Base-by-base conservation (phyloP, 2,329 filamentous ascomycete species). In the Arthrobotrys sinensis region DNA sequence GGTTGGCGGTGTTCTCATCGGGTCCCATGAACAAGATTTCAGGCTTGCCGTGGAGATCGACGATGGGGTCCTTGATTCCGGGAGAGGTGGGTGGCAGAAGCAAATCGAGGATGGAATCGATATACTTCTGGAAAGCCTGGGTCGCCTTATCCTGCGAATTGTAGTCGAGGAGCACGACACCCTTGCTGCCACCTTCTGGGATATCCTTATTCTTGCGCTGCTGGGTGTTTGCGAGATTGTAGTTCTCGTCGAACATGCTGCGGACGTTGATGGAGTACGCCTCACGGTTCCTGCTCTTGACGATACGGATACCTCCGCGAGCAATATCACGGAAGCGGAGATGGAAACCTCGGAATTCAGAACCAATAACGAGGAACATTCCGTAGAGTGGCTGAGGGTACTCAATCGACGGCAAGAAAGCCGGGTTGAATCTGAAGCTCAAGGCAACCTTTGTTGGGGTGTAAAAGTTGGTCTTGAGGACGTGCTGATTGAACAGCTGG, bases 121-220 rank as follows among this genome's bases (percentile, higher is more conserved):
- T 99, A 86, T 99, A 99, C 88, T 99, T 99, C 87, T 99, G 95
- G 82, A 99, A 99, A 1, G 96, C 95, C 80, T 97, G 94, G 57
- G 89, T 89, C 16, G 92, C 92, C 86, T 95, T 96, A 85, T 97
- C 93, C 85, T 99, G 96, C 85, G 97, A 94, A 84, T 94, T 91
- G 80, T 93, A 90, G 84, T 99, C 95, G 46, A 99, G 90, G 55
- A 99, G 89, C 78, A 99, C 95, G 73, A 99, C 96, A 86, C 96
- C 96, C 87, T 99, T 99, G 82, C 95, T 97, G 69, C 96, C 96
- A 80, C 96, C 96, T 86, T 99, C 96, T 1, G 96, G 96, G 65
- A 99, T 99, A 83, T 99, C 96, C 88, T 99, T 99, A 89, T 99
- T 99, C 89, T 99, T 99, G 83, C 96, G 93, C 86, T 99, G 96